These are phyloP conservation scores for Talaromyces adpressus DNA, from an alignment of 495 filamentous ascomycete genomes.

Conservation along the genomic window DNA sequence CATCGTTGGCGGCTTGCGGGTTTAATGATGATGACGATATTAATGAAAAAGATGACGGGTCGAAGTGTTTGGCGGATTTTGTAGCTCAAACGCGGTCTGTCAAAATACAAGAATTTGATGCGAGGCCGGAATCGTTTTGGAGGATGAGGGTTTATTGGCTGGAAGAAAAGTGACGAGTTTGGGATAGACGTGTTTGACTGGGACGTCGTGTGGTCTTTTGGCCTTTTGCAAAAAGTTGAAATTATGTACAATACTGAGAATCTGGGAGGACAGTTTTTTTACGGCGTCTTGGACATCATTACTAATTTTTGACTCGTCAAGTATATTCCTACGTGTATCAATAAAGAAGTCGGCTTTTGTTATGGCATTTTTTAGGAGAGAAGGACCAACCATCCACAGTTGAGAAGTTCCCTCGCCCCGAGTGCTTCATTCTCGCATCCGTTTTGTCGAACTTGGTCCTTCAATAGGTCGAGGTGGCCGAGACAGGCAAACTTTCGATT, in stretches of 20 bases:
- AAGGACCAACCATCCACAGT: no score
- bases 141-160: slow-evolving; percentile 33
- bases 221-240: not conserved
- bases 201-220: not conserved
- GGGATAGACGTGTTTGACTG: not conserved
- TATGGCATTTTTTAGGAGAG: no score
- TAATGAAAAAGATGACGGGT: slow-evolving; percentile 6
- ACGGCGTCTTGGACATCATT: not conserved
- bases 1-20: not conserved
- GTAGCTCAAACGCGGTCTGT: slow-evolving; percentile 17
- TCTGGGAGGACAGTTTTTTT: not conserved
- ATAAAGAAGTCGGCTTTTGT: no score
- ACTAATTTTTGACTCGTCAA: not conserved
- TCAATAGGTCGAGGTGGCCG: no score
- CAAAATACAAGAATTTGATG: slow-evolving; percentile 26
- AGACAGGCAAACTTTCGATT: no score
- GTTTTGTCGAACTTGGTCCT: no score
- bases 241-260: not conserved
- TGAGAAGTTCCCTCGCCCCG: no score
- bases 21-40: not conserved
- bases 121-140: slow-evolving; percentile 37
- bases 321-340: not conserved
- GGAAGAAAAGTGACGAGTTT: not conserved
- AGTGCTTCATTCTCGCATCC: no score
- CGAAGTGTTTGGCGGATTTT: slow-evolving; percentile 15